Evolutionary conservation across 2,329 filamentous ascomycete genomes (phyloP), one percentile per base, ranked within the genome.

Genomic region (Parasarocladium wereldwijsianum): DNA sequence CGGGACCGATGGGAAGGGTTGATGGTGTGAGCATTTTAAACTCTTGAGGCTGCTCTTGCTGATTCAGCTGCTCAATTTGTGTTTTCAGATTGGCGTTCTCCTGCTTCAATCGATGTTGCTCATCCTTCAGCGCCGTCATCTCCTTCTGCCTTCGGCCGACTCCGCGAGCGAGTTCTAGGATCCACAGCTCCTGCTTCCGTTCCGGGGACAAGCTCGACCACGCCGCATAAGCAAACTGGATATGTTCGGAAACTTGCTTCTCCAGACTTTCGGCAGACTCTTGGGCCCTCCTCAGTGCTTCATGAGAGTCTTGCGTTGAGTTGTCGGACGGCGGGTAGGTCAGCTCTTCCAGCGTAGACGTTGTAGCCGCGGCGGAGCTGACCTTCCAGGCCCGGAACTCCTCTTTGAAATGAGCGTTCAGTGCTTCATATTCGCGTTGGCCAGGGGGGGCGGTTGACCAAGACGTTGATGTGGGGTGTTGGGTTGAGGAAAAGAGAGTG

Each of bases 381-480:
- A 67, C 50, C 38, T 68, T 75, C 71, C 75, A 83, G 36, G 64
- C 62, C 23, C 63, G 60, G 37, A 87, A 80, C 34, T 79, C 68
- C 18, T 76, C 67, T 10, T 64, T 60, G 32, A 90, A 78, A 33
- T 70, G 75, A 31, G 64, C 55, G 24, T 70, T 64, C 11, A 94
- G 59, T 1, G 82, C 77, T 11, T 80, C 73, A 29, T 73, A 74
- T 49, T 93, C 82, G 39, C 75, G 70, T 37, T 73, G 63, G 1
- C 71, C 75, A 0, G 86, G 86, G 2, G 81, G 76, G 14, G 71
- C 61, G 18, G 93, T 69, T 1, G 84, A 84, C 74, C 87, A 93
- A 1, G 83, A 90, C 3, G 76, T 71, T 13, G 71, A 63, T 0
- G 78, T 83, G 2, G 84, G 64, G 43, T 92, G 78, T 17, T 85